Conservation (phyloP, 306 rosid species). For the Corylus avellana region DNA sequence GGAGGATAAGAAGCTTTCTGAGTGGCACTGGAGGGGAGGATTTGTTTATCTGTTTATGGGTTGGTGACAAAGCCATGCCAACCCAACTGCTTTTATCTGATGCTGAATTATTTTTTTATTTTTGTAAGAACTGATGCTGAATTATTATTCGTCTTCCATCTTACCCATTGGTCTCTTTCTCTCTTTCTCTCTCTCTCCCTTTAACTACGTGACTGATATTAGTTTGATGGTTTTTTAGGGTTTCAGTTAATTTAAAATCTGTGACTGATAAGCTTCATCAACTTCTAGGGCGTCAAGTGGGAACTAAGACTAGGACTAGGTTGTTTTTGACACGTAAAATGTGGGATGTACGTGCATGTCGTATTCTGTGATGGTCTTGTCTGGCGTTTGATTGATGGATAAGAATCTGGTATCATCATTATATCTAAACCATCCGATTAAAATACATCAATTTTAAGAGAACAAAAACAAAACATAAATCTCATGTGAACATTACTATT, state of each 20-base stretch:
- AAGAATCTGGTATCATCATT: too few relatives aligned
- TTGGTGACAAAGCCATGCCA: slow-evolving; percentile 65
- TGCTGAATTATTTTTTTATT: slow-evolving; percentile 8
- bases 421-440: too few relatives aligned
- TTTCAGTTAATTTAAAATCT: neutral
- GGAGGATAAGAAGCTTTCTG: slow-evolving; percentile 63
- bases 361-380: too few relatives aligned
- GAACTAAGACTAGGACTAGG: too few relatives aligned
- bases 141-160: slow-evolving; percentile 18
- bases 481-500: too few relatives aligned
- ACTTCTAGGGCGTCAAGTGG: too few relatives aligned
- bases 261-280: neutral
- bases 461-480: too few relatives aligned
- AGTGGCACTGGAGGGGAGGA: slow-evolving; percentile 50
- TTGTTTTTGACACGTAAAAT: too few relatives aligned
- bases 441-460: too few relatives aligned
- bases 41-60: slow-evolving; percentile 60
- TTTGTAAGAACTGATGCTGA: slow-evolving; percentile 4
- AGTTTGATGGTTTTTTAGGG: slow-evolving; percentile 26
- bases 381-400: too few relatives aligned
- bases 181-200: neutral
- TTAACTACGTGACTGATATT: slow-evolving; percentile 10
- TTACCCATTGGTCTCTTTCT: slow-evolving; percentile 50
- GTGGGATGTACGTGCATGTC: too few relatives aligned
- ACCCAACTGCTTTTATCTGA: slow-evolving; percentile 42